A percentile compares a stretch with the other conserved stretches of the same genome.
Conservation (phyloP, 1,284 basidiomycete genomes). For the Ustilago curta region DNA sequence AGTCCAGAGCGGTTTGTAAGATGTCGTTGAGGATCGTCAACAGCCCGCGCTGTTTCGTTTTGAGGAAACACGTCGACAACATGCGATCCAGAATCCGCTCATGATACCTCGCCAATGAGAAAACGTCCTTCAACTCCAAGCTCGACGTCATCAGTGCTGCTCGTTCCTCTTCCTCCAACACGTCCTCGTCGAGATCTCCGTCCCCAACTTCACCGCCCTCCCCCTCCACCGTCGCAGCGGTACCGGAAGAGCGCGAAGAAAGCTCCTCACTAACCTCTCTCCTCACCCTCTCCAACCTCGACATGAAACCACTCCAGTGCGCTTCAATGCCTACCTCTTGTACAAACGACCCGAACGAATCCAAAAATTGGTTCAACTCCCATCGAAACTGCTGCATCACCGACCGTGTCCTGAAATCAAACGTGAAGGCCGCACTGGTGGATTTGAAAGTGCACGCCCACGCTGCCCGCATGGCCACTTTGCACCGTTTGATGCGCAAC, state of each 20-base stretch:
- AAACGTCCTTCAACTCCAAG: conserved; percentile 56
- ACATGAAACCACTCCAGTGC: conserved; percentile 44
- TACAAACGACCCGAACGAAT: conserved; percentile 32
- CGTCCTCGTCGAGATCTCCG: conserved; percentile 39
- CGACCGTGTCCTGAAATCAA: conserved; percentile 22
- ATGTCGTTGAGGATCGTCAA: conserved; percentile 31
- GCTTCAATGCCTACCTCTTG: conserved; percentile 41
- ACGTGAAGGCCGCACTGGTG: conserved; percentile 30
- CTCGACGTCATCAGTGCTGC: conserved; percentile 28
- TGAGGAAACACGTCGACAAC: conserved; percentile 52
- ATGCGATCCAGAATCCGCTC: conserved; percentile 55
- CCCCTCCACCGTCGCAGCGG: neutral
- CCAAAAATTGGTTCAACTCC: conserved; percentile 36
- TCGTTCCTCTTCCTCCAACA: conserved; percentile 32
- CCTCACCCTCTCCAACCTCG: conserved; percentile 26
- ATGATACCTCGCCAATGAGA: conserved; percentile 55
- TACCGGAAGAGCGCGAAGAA: neutral
- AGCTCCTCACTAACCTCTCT: conserved; percentile 39
- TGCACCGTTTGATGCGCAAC: conserved; percentile 49
- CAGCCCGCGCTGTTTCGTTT: conserved; percentile 31
- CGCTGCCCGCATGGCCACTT: conserved; percentile 41
- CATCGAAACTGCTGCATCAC: conserved; percentile 41
- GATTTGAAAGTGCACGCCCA: conserved; percentile 35
- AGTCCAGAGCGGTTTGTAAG: conserved; percentile 44
- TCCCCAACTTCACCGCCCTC: conserved; percentile 11